Conservation (phyloP, 345 rosid species). For the Abelmoschus esculentus region DNA sequence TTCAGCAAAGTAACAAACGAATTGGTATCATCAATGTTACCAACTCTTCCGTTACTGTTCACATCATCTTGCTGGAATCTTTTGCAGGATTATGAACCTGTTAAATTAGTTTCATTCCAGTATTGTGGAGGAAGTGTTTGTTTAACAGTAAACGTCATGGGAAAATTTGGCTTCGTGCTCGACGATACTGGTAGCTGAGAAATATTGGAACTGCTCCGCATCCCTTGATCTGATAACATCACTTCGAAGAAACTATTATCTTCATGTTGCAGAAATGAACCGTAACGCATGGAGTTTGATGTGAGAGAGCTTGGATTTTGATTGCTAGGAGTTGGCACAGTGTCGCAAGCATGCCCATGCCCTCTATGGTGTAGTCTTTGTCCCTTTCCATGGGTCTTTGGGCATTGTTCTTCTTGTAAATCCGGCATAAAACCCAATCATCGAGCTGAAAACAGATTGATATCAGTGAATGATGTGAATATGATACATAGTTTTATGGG, state of each 20-base stretch:
- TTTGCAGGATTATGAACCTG: conserved; percentile 31
- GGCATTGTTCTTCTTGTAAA: conserved; percentile 53
- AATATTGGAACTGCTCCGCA: conserved; percentile 15
- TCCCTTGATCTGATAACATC: conserved; percentile 25
- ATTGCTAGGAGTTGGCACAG: neutral
- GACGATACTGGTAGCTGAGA: conserved; percentile 17
- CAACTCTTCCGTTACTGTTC: conserved; percentile 20
- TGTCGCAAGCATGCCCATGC: conserved; percentile 34
- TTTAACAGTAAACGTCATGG: conserved; percentile 9
- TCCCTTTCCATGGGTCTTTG: conserved; percentile 49
- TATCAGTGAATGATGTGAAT: neutral
- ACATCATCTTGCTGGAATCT: conserved; percentile 55
- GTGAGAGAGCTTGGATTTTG: conserved; percentile 8
- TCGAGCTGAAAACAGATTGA: conserved; percentile 35
- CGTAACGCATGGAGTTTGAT: conserved; percentile 19
- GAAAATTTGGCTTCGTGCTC: conserved; percentile 16
- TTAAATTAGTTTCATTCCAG: conserved; percentile 26
- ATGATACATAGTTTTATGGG: neutral
- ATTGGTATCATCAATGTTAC: conserved; percentile 22
- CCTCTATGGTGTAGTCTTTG: conserved; percentile 36
- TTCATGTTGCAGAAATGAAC: conserved; percentile 40
- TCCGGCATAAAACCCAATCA: conserved; percentile 74
- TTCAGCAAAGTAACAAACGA: conserved; percentile 58
- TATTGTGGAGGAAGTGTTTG: conserved; percentile 21
- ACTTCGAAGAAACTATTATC: conserved; percentile 45